phyloP scores from a whole-genome alignment of 129 eudicot species.

The Helichrysum umbraculigerum region DNA sequence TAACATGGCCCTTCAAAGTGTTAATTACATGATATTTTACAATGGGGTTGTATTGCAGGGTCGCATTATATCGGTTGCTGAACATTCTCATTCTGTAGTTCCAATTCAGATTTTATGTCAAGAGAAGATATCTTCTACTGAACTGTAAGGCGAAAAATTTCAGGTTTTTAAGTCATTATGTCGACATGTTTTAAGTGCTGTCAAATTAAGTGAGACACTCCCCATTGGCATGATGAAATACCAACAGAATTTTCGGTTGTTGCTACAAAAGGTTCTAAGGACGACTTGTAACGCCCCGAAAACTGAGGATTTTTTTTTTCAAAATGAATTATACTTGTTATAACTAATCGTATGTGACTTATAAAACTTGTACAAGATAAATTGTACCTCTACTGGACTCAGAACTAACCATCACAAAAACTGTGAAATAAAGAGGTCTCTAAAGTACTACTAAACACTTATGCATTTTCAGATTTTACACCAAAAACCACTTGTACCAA shows the following conservation, averaged over 20 bases:
- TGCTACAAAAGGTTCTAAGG: constrained; percentile 70
- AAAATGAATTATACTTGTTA: too few relatives aligned
- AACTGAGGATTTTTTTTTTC: too few relatives aligned
- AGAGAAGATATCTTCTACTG: constrained; percentile 29
- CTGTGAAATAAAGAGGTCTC: too few relatives aligned
- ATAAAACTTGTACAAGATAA: too few relatives aligned
- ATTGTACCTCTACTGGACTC: too few relatives aligned
- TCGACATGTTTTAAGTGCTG: constrained; percentile 40
- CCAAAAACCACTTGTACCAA: too few relatives aligned
- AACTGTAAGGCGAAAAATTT: constrained; percentile 38
- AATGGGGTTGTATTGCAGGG: constrained; percentile 60
- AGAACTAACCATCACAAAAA: too few relatives aligned
- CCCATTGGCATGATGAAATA: constrained; percentile 51
- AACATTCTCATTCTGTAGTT: constrained; percentile 47
- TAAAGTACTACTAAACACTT: too few relatives aligned
- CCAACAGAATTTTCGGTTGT: constrained; percentile 61
- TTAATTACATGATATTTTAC: constrained; percentile 16
- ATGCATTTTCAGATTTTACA: too few relatives aligned
- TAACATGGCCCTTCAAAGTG: neutral
- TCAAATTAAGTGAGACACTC: constrained; percentile 34
- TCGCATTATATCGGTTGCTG: constrained; percentile 56
- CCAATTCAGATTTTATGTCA: constrained; percentile 63
- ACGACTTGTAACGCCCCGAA: constrained; percentile 61
- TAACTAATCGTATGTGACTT: too few relatives aligned
- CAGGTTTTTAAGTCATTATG: constrained; percentile 55